Evolutionary conservation across 768 basidiomycete genomes (phyloP).

Genomic region (Roridomyces roridus): DNA sequence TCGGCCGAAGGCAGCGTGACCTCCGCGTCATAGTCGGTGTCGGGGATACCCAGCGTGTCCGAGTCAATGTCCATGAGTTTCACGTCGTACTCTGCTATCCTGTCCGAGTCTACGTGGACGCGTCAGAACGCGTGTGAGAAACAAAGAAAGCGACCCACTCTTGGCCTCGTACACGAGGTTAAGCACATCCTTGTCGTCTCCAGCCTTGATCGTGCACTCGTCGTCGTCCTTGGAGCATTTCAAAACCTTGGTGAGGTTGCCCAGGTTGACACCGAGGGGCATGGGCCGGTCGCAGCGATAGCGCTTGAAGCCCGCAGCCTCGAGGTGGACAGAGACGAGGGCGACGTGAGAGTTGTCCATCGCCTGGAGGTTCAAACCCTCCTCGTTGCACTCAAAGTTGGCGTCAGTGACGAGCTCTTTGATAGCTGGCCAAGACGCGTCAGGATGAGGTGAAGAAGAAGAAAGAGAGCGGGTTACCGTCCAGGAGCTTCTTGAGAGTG

Average conservation of each 20-base stretch:
- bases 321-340: constrained; percentile 87
- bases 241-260: constrained; percentile 90
- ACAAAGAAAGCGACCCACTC: constrained; percentile 55
- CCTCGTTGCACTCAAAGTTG: constrained; percentile 97
- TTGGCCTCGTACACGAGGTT: constrained; percentile 90
- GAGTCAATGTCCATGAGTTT: constrained; percentile 99
- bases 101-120: constrained; percentile 71
- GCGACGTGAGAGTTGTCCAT: constrained; percentile 99
- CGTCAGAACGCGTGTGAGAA: background rate
- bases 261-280: constrained; percentile 87
- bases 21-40: constrained; percentile 95
- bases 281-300: constrained; percentile 97
- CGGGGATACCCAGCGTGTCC: constrained; percentile 93
- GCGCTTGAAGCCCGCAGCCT: constrained; percentile 78
- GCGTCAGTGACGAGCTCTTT: constrained; percentile 98
- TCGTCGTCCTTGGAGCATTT: constrained; percentile 99
- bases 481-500: constrained; percentile 90
- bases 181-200: constrained; percentile 88
- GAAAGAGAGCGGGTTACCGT: constrained; percentile 63
- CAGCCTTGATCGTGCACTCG: constrained; percentile 86
- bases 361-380: constrained; percentile 93
- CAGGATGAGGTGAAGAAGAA: background rate
- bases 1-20: constrained; percentile 87
- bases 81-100: constrained; percentile 98
- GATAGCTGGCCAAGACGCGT: constrained; percentile 65